Evolutionary conservation across 192 early-diverging fungal genomes (phyloP), one percentile per base, ranked within the genome.

Genomic region (Coemansia sp.): DNA sequence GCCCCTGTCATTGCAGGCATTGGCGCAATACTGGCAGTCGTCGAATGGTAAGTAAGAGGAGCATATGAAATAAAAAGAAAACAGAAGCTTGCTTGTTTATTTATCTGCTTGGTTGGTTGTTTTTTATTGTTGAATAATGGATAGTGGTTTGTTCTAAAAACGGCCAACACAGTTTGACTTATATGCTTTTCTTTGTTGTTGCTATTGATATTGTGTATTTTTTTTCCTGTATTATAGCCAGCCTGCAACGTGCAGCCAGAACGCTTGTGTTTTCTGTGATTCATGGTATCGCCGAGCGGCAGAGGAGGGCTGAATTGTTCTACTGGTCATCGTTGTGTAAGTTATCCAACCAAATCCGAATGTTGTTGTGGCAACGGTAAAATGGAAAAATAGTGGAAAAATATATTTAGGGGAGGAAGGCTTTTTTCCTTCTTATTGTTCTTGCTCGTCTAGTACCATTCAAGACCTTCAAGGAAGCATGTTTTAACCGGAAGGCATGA

Each of bases 281-380:
- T 52, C 76, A 75, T 41, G 65, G 80, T 11, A 72, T 70, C 41
- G 60, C 75, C 16, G 80, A 83, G 63, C 71, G 67, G 45, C 69
- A 59, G 37, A 62, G 75, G 39, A 62, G 80, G 47, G 69, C 76
- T 32, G 80, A 78, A 66, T 42, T 83, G 60, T 78, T 69, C 52
- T 78, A 83, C 51, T 82, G 80, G 80, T 68, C 75, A 43, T 77
- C 75, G 42, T 42, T 72, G 64, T 68, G 80, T 82, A 82, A 74
- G 80, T 82, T 15, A 15, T n/a, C 6, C 46, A 47, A 32, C 0
- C 32, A 32, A 32, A 32, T 32, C 32, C 32, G 32, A 32, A 4
- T 32, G 32, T 32, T 2, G 2, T 32, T 32, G 32, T 32, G 32
- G 32, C 32, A 32, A 32, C 32, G 32, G 32, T 32, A 32, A 32